Evolutionary conservation across 306 rosid species (phyloP).

Genomic region (Glycine latifolia): DNA sequence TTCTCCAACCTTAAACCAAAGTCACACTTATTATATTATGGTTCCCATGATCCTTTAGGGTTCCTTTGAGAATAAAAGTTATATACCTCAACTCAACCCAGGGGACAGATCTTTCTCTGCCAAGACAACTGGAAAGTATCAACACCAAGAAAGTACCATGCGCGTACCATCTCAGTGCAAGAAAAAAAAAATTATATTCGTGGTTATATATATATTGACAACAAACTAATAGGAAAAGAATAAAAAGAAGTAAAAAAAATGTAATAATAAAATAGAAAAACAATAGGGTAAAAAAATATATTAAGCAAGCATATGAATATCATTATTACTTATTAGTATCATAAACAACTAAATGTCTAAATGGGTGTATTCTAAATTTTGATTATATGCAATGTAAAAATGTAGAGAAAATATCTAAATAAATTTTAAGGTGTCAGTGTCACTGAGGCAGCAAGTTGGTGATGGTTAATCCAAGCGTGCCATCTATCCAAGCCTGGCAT

Average conservation of each 20-base stretch:
- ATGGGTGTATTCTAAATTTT: no score
- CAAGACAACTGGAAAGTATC: constrained; percentile 47
- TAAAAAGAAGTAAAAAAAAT: not conserved
- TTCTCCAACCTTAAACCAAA: no score
- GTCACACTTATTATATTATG: no score
- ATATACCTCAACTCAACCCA: not conserved
- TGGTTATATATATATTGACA: not conserved
- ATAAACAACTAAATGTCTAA: no score
- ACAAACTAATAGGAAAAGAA: not conserved
- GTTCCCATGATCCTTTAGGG: constrained; percentile 49
- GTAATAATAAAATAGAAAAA: not conserved
- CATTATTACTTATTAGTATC: not conserved
- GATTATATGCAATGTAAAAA: no score
- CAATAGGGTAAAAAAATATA: not conserved
- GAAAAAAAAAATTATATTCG: not conserved
- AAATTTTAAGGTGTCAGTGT: constrained; percentile 15
- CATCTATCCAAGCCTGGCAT: no score
- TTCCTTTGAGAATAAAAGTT: constrained; percentile 12
- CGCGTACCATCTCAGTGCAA: not conserved
- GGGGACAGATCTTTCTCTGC: not conserved
- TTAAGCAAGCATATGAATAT: not conserved
- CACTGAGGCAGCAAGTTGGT: not conserved
- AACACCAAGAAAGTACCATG: not conserved
- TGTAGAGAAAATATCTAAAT: not conserved
- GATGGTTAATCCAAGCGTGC: not conserved